Conservation (phyloP, 1,284 basidiomycete species). For the Porodaedalea pini region DNA sequence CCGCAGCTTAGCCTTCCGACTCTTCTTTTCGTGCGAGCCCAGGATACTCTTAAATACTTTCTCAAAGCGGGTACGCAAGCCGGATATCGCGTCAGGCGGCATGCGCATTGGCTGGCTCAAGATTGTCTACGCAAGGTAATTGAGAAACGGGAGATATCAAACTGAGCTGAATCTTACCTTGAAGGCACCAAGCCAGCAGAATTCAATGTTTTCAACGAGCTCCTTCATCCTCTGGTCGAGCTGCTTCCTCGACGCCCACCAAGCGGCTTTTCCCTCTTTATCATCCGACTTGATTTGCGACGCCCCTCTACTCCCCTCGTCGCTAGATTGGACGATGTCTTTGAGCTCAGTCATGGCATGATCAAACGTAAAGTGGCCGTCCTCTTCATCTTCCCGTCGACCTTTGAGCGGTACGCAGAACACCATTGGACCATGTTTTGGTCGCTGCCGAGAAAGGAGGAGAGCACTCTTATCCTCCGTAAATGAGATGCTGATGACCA, state of each 20-base stretch:
- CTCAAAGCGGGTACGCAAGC: constrained; percentile 66
- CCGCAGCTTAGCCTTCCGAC: constrained; percentile 44
- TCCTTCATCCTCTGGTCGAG: constrained; percentile 77
- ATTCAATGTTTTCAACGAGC: constrained; percentile 84
- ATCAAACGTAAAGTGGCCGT: constrained; percentile 69
- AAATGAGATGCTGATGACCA: constrained; percentile 79
- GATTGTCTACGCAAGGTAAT: constrained; percentile 54
- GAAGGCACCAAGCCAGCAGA: constrained; percentile 96
- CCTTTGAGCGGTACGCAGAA: constrained; percentile 89
- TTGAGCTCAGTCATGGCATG: constrained; percentile 72
- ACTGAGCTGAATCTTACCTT: constrained; percentile 56
- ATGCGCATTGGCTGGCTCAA: constrained; percentile 53
- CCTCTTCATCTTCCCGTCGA: constrained; percentile 77
- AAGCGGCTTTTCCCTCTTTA: constrained; percentile 61
- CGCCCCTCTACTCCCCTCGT: constrained; percentile 75
- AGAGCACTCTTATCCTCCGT: constrained; percentile 81
- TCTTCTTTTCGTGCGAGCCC: constrained; percentile 55
- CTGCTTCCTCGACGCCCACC: constrained; percentile 82
- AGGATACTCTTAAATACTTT: constrained; percentile 69
- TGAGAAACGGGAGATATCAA: constrained; percentile 1
- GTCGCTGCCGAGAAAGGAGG: constrained; percentile 78
- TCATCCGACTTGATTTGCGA: constrained; percentile 64
- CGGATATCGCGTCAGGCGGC: constrained; percentile 43
- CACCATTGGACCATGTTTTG: constrained; percentile 62
- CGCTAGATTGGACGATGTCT: constrained; percentile 76